Conservation (phyloP, 495 filamentous ascomycete species). For the Tuber calosporum region DNA sequence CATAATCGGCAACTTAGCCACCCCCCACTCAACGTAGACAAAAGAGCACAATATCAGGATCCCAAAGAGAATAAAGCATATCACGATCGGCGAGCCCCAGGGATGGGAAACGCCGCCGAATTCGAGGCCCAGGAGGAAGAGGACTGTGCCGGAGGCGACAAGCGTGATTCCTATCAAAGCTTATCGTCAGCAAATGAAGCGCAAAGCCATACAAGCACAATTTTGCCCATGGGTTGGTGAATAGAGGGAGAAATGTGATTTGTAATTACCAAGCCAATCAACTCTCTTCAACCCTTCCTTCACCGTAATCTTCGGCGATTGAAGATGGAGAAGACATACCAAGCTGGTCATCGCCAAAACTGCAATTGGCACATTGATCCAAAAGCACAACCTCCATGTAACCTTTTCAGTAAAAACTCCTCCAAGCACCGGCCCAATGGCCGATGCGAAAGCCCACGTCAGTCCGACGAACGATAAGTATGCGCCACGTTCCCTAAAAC, state of each 20-base stretch:
- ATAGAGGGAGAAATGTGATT: not conserved
- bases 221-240: not conserved
- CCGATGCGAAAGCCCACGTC: constrained; percentile 68
- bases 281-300: constrained; percentile 55
- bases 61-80: constrained; percentile 75
- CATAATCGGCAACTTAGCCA: constrained; percentile 71
- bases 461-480: constrained; percentile 61
- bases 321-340: constrained; percentile 63
- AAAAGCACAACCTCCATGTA: constrained; percentile 59
- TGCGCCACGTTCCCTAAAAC: constrained; percentile 52
- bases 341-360: constrained; percentile 61
- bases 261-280: constrained; percentile 38
- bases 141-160: constrained; percentile 68
- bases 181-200: constrained; percentile 10
- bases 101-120: constrained; percentile 68
- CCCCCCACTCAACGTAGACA: constrained; percentile 59
- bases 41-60: constrained; percentile 57
- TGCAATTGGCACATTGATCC: constrained; percentile 66
- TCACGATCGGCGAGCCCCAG: constrained; percentile 66
- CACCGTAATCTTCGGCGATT: constrained; percentile 68
- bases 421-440: constrained; percentile 67
- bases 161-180: constrained; percentile 47
- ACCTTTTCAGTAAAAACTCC: constrained; percentile 60
- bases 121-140: constrained; percentile 74
- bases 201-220: not conserved